Evolutionary conservation across 176 grass and related monocot species (phyloP).

Genomic region (Hordeum vulgare): MorexV3_pseudomolecules_assembly NC_058524.1:204163000-204163499

Average conservation of each 20-base stretch:
- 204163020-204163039: slow-evolving; percentile 83
- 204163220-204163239: slow-evolving; percentile 86
- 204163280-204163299: slow-evolving; percentile 86
- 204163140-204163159: slow-evolving; percentile 92
- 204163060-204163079: slow-evolving; percentile 17
- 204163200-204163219: slow-evolving; percentile 76
- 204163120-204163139: neutral
- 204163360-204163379: neutral
- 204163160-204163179: slow-evolving; percentile 70
- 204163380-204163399: neutral
- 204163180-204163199: slow-evolving; percentile 72
- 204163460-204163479: slow-evolving; percentile 94
- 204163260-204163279: slow-evolving; percentile 82
- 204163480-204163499: slow-evolving; percentile 87
- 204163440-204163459: slow-evolving; percentile 72
- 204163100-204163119: neutral
- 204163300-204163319: slow-evolving; percentile 93
- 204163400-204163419: slow-evolving; percentile 22
- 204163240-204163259: slow-evolving; percentile 81
- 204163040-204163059: slow-evolving; percentile 92
- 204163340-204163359: slow-evolving; percentile 58
- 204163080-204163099: neutral
- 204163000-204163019: slow-evolving; percentile 24
- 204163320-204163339: slow-evolving; percentile 95
- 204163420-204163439: slow-evolving; percentile 47